These are phyloP conservation scores for Oryza brachyantha DNA, from an alignment of 176 grass and related monocot species.

Conservation along the genomic window DNA sequence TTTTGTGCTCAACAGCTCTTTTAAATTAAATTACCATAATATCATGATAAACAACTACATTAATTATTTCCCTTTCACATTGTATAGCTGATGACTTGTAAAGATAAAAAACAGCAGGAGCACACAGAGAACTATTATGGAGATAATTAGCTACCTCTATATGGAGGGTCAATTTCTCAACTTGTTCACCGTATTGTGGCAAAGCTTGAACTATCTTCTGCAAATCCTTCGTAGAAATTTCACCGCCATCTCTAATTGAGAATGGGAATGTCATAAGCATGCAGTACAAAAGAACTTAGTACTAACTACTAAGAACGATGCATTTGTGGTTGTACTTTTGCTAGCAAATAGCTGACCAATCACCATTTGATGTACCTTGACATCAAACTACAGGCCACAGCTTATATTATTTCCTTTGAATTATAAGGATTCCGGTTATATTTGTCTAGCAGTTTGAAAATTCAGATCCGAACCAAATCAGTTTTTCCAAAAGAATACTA, in stretches of 20 bases:
- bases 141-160: conserved; percentile 66
- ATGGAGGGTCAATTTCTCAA: conserved; percentile 88
- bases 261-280: conserved; percentile 32
- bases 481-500: not conserved
- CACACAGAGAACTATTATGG: conserved; percentile 7
- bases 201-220: conserved; percentile 96
- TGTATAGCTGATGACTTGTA: conserved; percentile 1
- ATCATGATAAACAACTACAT: too few relatives aligned
- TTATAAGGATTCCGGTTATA: not conserved
- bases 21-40: too few relatives aligned
- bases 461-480: not conserved
- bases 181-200: conserved; percentile 92
- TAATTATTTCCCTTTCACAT: not conserved
- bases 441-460: not conserved
- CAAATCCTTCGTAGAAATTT: conserved; percentile 91
- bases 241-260: conserved; percentile 80
- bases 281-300: not conserved
- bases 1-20: too few relatives aligned
- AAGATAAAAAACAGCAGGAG: not conserved
- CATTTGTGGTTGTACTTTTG: conserved; percentile 13
- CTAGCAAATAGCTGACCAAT: not conserved
- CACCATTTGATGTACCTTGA: conserved; percentile 16
- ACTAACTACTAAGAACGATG: not conserved
- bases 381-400: conserved; percentile 9
- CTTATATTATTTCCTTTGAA: not conserved